phyloP scores from a whole-genome alignment of 2,329 filamentous ascomycete genomes.

The Penicillium sp. region DNA sequence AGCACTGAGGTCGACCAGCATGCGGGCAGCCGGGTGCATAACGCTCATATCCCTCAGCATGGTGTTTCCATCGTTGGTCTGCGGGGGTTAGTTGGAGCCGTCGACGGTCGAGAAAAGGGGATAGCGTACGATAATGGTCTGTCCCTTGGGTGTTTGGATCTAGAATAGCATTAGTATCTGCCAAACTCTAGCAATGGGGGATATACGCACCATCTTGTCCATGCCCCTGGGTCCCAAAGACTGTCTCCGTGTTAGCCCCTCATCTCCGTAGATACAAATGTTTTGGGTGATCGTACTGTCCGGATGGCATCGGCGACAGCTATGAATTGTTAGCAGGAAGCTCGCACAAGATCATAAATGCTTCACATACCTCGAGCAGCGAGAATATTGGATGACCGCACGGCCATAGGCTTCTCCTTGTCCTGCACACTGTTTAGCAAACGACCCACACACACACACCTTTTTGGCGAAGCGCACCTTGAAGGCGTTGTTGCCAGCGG shows the following conservation, averaged over 20 bases:
- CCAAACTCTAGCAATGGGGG: neutral
- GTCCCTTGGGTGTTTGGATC: slow-evolving; percentile 93
- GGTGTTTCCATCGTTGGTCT: slow-evolving; percentile 97
- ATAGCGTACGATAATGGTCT: slow-evolving; percentile 76
- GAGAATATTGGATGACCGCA: slow-evolving; percentile 93
- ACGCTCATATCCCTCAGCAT: slow-evolving; percentile 99
- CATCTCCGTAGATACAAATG: slow-evolving; percentile 24
- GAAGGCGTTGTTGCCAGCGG: slow-evolving; percentile 64
- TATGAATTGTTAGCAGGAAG: slow-evolving; percentile 42
- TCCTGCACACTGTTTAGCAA: slow-evolving; percentile 53
- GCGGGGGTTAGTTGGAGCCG: slow-evolving; percentile 30
- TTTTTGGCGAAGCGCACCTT: slow-evolving; percentile 49
- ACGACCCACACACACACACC: slow-evolving; percentile 27
- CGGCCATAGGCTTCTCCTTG: slow-evolving; percentile 98
- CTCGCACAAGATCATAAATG: neutral
- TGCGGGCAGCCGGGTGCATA: slow-evolving; percentile 98
- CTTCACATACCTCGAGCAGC: slow-evolving; percentile 76
- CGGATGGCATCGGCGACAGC: slow-evolving; percentile 97
- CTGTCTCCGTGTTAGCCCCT: slow-evolving; percentile 45
- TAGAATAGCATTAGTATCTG: slow-evolving; percentile 32
- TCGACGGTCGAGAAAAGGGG: slow-evolving; percentile 11
- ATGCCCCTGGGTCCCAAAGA: slow-evolving; percentile 94
- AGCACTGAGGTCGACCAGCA: slow-evolving; percentile 95
- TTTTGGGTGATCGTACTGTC: slow-evolving; percentile 55
- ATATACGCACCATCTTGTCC: slow-evolving; percentile 78